Percentiles rank a stretch among this genome's conserved stretches.
Conservation (phyloP, 2,329 filamentous ascomycete species). For the Trichophyton equinum region DNA sequence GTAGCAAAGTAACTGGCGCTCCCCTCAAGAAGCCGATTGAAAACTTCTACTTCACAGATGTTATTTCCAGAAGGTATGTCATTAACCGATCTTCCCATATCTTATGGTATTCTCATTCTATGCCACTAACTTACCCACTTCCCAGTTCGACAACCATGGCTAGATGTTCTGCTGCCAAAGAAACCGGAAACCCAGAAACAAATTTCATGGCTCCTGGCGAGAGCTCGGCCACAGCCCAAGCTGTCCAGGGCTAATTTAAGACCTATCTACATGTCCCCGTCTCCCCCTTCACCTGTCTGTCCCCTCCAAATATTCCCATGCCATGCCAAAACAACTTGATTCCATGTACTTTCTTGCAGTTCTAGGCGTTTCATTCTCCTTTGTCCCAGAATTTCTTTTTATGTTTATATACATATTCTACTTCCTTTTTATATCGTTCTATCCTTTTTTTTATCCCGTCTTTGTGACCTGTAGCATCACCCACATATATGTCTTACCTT, state of each 20-base stretch:
- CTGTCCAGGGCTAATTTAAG: slow-evolving; percentile 5
- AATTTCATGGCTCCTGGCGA: slow-evolving; percentile 65
- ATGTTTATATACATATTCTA: slow-evolving; percentile 15
- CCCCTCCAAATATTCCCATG: not conserved
- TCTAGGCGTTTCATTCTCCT: slow-evolving; percentile 14
- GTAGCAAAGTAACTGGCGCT: slow-evolving; percentile 55
- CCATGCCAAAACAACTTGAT: slow-evolving; percentile 12
- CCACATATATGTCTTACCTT: not conserved
- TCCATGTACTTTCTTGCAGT: slow-evolving; percentile 11
- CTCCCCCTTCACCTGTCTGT: not conserved
- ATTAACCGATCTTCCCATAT: slow-evolving; percentile 9
- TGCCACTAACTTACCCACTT: not conserved
- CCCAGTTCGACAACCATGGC: slow-evolving; percentile 92
- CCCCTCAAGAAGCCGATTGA: slow-evolving; percentile 77
- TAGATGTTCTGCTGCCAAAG: slow-evolving; percentile 87
- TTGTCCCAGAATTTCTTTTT: slow-evolving; percentile 12
- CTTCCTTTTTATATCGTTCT: slow-evolving; percentile 9
- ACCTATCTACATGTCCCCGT: not conserved
- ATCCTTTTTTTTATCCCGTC: not conserved
- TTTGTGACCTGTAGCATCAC: slow-evolving; percentile 4
- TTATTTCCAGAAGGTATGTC: slow-evolving; percentile 82
- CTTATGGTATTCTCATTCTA: slow-evolving; percentile 5
- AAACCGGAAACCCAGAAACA: slow-evolving; percentile 61
- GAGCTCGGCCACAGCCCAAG: slow-evolving; percentile 14
- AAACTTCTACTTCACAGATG: slow-evolving; percentile 97